Evolutionary conservation across 768 basidiomycete species (phyloP).

Genomic region (Dictyophora rubrovolvata): DNA sequence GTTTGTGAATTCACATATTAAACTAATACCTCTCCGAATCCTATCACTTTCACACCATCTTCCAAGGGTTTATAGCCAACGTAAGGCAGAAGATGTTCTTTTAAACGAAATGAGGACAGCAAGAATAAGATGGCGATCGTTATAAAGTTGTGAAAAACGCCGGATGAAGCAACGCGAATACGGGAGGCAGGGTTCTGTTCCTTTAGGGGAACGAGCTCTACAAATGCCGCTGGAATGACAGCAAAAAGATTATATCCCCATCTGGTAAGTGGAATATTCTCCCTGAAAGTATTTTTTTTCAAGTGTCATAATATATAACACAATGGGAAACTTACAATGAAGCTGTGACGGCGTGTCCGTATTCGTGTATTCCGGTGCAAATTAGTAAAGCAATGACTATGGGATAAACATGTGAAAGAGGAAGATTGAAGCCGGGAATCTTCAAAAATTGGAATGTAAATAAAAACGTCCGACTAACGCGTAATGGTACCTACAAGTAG

Average conservation of each 20-base stretch:
- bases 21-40: constrained; percentile 14
- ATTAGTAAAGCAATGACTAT: constrained; percentile 52
- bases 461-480: background rate
- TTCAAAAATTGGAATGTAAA: constrained; percentile 19
- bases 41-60: background rate
- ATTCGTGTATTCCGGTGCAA: constrained; percentile 68
- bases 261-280: constrained; percentile 50
- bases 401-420: constrained; percentile 57
- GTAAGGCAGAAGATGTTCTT: background rate
- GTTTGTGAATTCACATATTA: constrained; percentile 2
- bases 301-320: background rate
- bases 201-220: constrained; percentile 39
- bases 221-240: constrained; percentile 66
- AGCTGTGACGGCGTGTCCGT: constrained; percentile 68
- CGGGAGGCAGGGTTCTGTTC: constrained; percentile 24
- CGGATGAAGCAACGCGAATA: constrained; percentile 58
- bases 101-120: constrained; percentile 15
- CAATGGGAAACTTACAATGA: constrained; percentile 44
- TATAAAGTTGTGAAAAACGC: constrained; percentile 69
- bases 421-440: constrained; percentile 80
- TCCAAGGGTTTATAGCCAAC: background rate
- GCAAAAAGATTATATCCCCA: constrained; percentile 53
- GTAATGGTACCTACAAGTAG: background rate
- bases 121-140: constrained; percentile 30
- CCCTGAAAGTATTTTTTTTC: constrained; percentile 31